A percentile compares a stretch with the other conserved stretches of the same genome.
Conservation (phyloP, 2,329 filamentous ascomycete species). For the Didymella glomerata region DNA sequence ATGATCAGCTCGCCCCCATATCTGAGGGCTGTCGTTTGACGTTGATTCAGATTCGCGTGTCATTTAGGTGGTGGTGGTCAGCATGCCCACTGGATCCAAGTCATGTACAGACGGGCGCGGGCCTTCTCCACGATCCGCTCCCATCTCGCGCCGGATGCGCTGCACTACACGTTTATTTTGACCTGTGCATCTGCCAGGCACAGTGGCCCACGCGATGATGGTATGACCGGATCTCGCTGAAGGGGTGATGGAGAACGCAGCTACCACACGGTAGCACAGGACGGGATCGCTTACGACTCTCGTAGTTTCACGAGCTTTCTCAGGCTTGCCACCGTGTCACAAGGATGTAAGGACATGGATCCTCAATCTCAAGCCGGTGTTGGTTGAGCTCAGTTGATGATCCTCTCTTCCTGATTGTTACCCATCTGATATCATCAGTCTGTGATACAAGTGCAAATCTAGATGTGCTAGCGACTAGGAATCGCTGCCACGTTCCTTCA, state of each 20-base stretch:
- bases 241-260: slow-evolving; percentile 18
- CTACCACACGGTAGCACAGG: slow-evolving; percentile 37
- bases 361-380: not conserved
- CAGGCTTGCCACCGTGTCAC: slow-evolving; percentile 28
- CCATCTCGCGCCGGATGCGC: slow-evolving; percentile 48
- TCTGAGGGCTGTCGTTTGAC: slow-evolving; percentile 3
- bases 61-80: slow-evolving; percentile 41
- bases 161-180: slow-evolving; percentile 54
- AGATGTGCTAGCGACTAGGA: slow-evolving; percentile 24
- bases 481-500: slow-evolving; percentile 39
- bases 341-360: slow-evolving; percentile 24
- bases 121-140: slow-evolving; percentile 48
- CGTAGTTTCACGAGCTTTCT: slow-evolving; percentile 32
- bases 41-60: slow-evolving; percentile 13
- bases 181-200: slow-evolving; percentile 48
- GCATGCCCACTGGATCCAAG: slow-evolving; percentile 36
- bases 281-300: slow-evolving; percentile 41
- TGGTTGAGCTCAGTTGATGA: slow-evolving; percentile 27
- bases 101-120: slow-evolving; percentile 42
- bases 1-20: slow-evolving; percentile 4
- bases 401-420: slow-evolving; percentile 23
- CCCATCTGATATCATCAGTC: slow-evolving; percentile 39
- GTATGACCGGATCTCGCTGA: slow-evolving; percentile 40
- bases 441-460: slow-evolving; percentile 39
- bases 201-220: slow-evolving; percentile 45